A percentile compares a stretch with the other conserved stretches of the same genome.
phyloP scores from a whole-genome alignment of 1,284 basidiomycete species.

The Limonomyces culmigenus region DNA sequence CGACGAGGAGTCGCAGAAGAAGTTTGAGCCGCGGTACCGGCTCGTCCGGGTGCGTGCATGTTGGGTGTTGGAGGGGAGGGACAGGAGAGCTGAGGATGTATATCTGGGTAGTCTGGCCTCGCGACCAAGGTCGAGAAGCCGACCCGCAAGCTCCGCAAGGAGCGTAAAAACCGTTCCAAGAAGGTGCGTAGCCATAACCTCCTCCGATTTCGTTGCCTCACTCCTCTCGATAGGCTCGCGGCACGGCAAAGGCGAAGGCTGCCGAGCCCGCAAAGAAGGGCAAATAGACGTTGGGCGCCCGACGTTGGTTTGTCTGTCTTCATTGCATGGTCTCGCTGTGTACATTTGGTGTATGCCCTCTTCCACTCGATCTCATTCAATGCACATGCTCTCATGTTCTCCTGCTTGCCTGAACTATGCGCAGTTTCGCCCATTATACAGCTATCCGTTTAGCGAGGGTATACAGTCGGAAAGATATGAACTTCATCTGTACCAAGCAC shows the following conservation, averaged over 20 bases:
- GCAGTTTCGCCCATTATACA: too few species aligned
- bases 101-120: constrained; percentile 55
- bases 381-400: too few species aligned
- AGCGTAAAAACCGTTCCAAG: constrained; percentile 98
- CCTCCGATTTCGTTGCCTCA: neutral
- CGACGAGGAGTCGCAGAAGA: constrained; percentile 85
- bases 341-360: too few species aligned
- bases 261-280: constrained; percentile 78
- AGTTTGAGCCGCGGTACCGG: constrained; percentile 95
- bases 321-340: constrained; percentile 15
- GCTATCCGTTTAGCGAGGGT: too few species aligned
- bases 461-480: too few species aligned
- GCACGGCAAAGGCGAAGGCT: constrained; percentile 87
- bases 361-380: too few species aligned
- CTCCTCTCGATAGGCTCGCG: constrained; percentile 49
- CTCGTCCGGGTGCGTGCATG: constrained; percentile 71
- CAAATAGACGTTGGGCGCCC: constrained; percentile 38
- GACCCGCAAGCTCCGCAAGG: constrained; percentile 96
- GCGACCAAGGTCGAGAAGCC: constrained; percentile 77
- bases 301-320: constrained; percentile 10
- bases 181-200: constrained; percentile 40
- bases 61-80: constrained; percentile 1
- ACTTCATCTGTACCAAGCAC: too few species aligned
- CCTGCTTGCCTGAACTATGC: too few species aligned
- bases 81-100: constrained; percentile 4